phyloP scores from a whole-genome alignment of 257 asterid genomes.

The Avicennia marina region DNA sequence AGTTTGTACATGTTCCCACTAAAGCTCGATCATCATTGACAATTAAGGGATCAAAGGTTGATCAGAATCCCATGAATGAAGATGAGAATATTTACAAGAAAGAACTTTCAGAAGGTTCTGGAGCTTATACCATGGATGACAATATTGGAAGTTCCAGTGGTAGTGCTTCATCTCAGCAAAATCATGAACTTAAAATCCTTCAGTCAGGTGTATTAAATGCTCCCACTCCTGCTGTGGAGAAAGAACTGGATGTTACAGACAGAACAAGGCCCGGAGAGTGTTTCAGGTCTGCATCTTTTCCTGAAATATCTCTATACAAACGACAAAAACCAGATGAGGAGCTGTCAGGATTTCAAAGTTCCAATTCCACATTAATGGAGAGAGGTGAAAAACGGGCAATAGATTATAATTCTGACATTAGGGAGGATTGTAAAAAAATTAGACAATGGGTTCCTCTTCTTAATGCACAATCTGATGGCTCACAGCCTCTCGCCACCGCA shows the following conservation, averaged over 20 bases:
- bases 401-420: slow-evolving; percentile 32
- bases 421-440: slow-evolving; percentile 48
- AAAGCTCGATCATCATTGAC: slow-evolving; percentile 65
- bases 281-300: slow-evolving; percentile 26
- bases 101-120: slow-evolving; percentile 41
- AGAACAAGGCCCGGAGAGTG: slow-evolving; percentile 24
- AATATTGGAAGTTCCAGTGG: slow-evolving; percentile 36
- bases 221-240: slow-evolving; percentile 21
- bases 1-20: slow-evolving; percentile 59
- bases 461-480: slow-evolving; percentile 35
- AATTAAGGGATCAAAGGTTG: slow-evolving; percentile 40
- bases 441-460: too few species aligned
- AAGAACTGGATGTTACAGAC: slow-evolving; percentile 25
- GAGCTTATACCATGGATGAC: slow-evolving; percentile 28
- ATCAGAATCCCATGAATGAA: slow-evolving; percentile 29
- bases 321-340: slow-evolving; percentile 35
- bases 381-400: slow-evolving; percentile 59
- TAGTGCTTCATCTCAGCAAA: slow-evolving; percentile 35
- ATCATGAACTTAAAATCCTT: slow-evolving; percentile 23
- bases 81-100: slow-evolving; percentile 28
- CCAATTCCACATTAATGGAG: slow-evolving; percentile 31
- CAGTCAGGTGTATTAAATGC: slow-evolving; percentile 27
- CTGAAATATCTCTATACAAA: slow-evolving; percentile 28
- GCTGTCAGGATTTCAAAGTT: slow-evolving; percentile 39
- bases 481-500: slow-evolving; percentile 34